phyloP scores from a whole-genome alignment of 2,329 filamentous ascomycete genomes.

The Chaetomium sp. region DNA sequence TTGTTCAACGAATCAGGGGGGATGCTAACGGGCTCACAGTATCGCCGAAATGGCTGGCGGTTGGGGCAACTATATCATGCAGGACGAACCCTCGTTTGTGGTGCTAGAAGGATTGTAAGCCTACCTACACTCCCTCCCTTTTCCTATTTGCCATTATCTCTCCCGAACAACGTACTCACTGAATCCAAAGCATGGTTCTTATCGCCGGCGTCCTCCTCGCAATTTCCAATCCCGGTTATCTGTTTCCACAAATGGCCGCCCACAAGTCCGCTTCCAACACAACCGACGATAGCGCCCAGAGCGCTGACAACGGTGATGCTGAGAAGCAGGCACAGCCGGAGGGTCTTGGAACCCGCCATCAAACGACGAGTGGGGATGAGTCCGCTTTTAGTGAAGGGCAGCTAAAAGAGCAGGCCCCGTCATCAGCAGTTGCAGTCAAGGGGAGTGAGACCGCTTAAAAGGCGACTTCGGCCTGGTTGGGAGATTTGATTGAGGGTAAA shows the following conservation, averaged over 20 bases:
- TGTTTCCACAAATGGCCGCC: slow-evolving; percentile 48
- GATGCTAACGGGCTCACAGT: slow-evolving; percentile 28
- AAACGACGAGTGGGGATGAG: slow-evolving; percentile 4
- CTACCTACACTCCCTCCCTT: not conserved
- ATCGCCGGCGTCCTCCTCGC: slow-evolving; percentile 45
- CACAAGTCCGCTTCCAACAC: slow-evolving; percentile 23
- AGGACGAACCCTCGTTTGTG: slow-evolving; percentile 53
- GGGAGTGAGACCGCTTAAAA: not conserved
- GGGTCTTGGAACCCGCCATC: not conserved
- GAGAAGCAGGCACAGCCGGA: slow-evolving; percentile 3
- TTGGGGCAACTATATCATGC: slow-evolving; percentile 59
- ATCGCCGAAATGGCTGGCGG: slow-evolving; percentile 59
- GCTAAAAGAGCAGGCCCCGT: not conserved
- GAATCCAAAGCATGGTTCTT: slow-evolving; percentile 37
- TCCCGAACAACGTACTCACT: not conserved
- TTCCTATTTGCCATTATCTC: slow-evolving; percentile 2
- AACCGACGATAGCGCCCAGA: not conserved
- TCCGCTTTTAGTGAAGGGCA: not conserved
- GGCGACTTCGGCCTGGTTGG: not conserved
- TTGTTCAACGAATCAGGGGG: not conserved
- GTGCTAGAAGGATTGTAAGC: slow-evolving; percentile 49
- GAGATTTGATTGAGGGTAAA: too few species aligned
- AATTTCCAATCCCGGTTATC: slow-evolving; percentile 46
- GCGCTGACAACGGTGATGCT: not conserved
- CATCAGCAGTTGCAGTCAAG: not conserved